Evolutionary conservation across 1,139 yeast species (phyloP), one percentile per base, ranked within the genome.

Genomic region (Blastobotrys malaysiensis): DNA sequence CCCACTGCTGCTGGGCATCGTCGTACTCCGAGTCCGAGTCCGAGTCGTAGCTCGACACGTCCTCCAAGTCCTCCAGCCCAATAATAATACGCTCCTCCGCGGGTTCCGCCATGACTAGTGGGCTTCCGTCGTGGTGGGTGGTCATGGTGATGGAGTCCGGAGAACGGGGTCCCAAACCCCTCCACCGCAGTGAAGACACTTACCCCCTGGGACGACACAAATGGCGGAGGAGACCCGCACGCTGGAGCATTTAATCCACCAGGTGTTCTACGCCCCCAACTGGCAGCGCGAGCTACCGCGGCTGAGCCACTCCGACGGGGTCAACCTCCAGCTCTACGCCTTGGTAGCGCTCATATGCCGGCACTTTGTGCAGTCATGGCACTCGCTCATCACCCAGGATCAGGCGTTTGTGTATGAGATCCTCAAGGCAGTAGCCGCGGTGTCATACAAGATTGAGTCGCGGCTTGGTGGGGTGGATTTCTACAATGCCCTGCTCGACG

Each of bases 1-100:
- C 93, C 95, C 95, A 87, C 63, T 87, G 90, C 59, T 80, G 78
- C 65, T 86, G 90, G 0, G 89, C 88, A 52, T 75, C 77, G 20
- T 58, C 59, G 43, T 43, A 45, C 9, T 50, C 52, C 27, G 46
- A 48, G 22, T 49, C 57, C n/a, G 48, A 48, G 19, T 51, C 51
- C 14, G 54, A 57, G 21, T 56, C 63, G 48, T 43, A 47, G 39
- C 20, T 54, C 61, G 27, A 55, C 54, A 44, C 31, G 31, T 45
- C 52, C 14, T 45, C 45, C 20, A 31, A 13, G 39, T 44, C 45
- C 46, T 20, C 46, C 46, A 44, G 20, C 13, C 24, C 26, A 11
- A 22, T 22, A 18, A 20, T 44, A 20, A 44, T 20, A 44, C 22
- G 22, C 46, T 44, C 26, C 46, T 5, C 46, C 24, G 24, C 26